Conservation (phyloP, 192 early-diverging fungal genomes). For the Backusella liffmaniae region DNA sequence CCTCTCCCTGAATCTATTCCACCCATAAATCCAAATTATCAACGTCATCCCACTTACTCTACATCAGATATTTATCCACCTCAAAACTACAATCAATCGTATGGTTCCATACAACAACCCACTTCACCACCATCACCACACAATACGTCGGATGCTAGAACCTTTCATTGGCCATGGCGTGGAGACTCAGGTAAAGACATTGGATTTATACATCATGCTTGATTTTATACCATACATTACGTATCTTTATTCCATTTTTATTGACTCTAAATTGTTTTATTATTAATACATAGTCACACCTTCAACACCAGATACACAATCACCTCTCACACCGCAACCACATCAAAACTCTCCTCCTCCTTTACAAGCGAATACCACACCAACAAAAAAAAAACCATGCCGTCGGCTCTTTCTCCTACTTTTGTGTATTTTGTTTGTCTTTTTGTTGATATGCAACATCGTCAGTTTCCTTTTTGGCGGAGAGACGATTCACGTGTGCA, state of each 20-base stretch:
- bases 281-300: background rate
- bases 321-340: background rate
- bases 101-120: background rate
- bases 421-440: background rate
- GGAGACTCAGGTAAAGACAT: background rate
- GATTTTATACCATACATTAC: background rate
- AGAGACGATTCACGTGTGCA: background rate
- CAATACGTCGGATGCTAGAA: background rate
- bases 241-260: background rate
- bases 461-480: background rate
- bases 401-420: background rate
- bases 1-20: background rate
- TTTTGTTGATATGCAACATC: background rate
- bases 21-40: background rate
- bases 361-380: background rate
- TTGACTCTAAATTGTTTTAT: background rate
- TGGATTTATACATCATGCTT: no score
- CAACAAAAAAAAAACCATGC: background rate
- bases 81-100: background rate
- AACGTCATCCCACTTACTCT: background rate
- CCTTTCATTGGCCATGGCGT: background rate
- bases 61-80: slow-evolving; percentile 1
- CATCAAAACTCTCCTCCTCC: background rate
- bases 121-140: background rate
- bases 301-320: background rate